Conservation (phyloP, 441 rosid species). For the Mallotus japonicus region DNA sequence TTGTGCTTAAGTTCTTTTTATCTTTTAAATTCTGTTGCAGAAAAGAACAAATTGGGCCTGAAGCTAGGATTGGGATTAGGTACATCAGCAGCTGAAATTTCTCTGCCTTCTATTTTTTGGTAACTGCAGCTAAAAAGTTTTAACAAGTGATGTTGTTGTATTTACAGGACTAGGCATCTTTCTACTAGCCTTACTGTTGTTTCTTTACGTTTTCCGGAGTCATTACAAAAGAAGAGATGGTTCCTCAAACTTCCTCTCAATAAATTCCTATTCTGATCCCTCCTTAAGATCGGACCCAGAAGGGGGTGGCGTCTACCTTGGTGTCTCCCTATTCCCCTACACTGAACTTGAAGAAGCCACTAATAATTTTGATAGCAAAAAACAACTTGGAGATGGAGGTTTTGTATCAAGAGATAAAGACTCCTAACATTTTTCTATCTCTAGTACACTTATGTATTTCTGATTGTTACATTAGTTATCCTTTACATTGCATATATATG, state of each 20-base stretch:
- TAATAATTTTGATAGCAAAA: constrained; percentile 44
- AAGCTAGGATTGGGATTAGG: constrained; percentile 49
- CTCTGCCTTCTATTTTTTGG: neutral
- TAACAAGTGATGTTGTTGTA: neutral
- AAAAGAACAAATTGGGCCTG: neutral
- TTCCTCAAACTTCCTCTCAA: constrained; percentile 32
- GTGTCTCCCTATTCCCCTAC: constrained; percentile 57
- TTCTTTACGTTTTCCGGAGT: constrained; percentile 22
- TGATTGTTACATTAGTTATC: no score
- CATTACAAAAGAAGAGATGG: constrained; percentile 18
- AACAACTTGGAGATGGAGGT: constrained; percentile 78
- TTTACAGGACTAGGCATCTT: constrained; percentile 41
- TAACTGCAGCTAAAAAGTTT: neutral
- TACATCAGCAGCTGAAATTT: constrained; percentile 22
- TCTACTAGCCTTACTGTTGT: constrained; percentile 22
- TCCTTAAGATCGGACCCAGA: constrained; percentile 44
- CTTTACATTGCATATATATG: no score
- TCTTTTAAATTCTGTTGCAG: constrained; percentile 26
- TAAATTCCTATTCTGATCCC: constrained; percentile 19
- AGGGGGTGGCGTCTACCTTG: constrained; percentile 43
- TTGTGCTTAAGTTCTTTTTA: neutral
- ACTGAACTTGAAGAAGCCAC: constrained; percentile 74
- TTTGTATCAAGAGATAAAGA: no score
- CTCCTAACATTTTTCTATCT: no score
- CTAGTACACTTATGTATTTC: no score